Evolutionary conservation across 2,329 filamentous ascomycete genomes (phyloP).

Genomic region (Leptographium wingfieldii): DNA sequence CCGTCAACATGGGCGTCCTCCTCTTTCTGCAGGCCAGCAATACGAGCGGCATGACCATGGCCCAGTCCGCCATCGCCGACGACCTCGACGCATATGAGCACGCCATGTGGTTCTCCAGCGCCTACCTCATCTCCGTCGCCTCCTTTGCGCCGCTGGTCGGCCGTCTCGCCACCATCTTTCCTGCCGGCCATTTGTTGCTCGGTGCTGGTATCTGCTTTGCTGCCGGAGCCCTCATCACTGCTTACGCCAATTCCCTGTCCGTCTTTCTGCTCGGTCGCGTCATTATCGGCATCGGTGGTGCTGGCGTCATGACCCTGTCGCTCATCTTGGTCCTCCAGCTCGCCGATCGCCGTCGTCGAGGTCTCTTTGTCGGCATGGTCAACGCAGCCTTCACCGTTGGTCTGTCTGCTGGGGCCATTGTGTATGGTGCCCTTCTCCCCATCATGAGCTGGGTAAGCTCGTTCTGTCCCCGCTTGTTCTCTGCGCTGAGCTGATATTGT

Average conservation of each 20-base stretch:
- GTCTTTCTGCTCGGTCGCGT: constrained; percentile 58
- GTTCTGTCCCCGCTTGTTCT: not conserved
- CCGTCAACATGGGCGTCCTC: constrained; percentile 39
- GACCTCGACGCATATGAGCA: constrained; percentile 63
- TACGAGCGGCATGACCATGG: constrained; percentile 70
- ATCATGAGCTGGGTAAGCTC: constrained; percentile 54
- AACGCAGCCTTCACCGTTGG: constrained; percentile 43
- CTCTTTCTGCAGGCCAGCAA: constrained; percentile 55
- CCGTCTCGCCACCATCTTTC: constrained; percentile 62
- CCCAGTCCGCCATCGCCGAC: constrained; percentile 62
- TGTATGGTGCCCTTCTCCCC: constrained; percentile 19
- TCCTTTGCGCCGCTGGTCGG: constrained; percentile 56
- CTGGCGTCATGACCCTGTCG: constrained; percentile 59
- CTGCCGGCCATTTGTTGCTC: constrained; percentile 52
- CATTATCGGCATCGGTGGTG: constrained; percentile 55
- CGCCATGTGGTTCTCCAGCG: constrained; percentile 69
- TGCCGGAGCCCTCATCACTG: constrained; percentile 51
- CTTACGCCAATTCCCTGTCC: constrained; percentile 43
- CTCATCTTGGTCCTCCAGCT: constrained; percentile 70
- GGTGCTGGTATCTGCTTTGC: constrained; percentile 45
- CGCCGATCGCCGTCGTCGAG: constrained; percentile 51
- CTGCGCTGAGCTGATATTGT: not conserved
- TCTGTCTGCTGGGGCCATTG: constrained; percentile 19
- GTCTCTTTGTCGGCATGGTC: constrained; percentile 60
- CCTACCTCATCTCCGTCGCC: constrained; percentile 54